These are phyloP conservation scores for Tylopilus balloui DNA, from an alignment of 768 basidiomycete genomes.

Conservation along the genomic window DNA sequence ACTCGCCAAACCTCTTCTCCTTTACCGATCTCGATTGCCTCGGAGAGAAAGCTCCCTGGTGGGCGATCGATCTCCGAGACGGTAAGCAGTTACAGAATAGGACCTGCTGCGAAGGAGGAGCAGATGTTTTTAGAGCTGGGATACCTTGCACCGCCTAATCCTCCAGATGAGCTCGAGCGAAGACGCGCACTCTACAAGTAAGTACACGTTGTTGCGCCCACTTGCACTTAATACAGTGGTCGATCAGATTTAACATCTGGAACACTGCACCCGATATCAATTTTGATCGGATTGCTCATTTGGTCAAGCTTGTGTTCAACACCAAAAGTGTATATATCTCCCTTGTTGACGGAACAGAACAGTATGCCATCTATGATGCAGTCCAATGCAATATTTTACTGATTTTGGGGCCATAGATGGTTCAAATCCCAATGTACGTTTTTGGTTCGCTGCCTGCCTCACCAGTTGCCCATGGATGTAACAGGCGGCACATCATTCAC, in stretches of 20 bases:
- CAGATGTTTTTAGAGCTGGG: slow-evolving; percentile 60
- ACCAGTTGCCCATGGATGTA: slow-evolving; percentile 1
- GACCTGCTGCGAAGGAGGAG: slow-evolving; percentile 61
- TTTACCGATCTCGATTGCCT: slow-evolving; percentile 41
- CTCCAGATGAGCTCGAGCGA: slow-evolving; percentile 79
- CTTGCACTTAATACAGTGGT: background rate
- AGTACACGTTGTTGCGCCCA: slow-evolving; percentile 16
- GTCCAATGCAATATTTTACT: slow-evolving; percentile 6
- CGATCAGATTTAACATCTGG: slow-evolving; percentile 78
- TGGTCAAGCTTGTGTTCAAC: slow-evolving; percentile 89
- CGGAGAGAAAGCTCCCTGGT: slow-evolving; percentile 31
- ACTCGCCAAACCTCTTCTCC: slow-evolving; percentile 65
- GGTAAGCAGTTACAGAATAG: slow-evolving; percentile 33
- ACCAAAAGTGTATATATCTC: slow-evolving; percentile 82
- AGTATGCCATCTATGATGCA: slow-evolving; percentile 45
- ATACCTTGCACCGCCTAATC: slow-evolving; percentile 76
- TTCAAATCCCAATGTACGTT: slow-evolving; percentile 81
- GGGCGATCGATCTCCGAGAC: slow-evolving; percentile 34
- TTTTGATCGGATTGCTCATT: slow-evolving; percentile 90
- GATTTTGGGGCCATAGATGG: slow-evolving; percentile 49
- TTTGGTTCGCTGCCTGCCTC: background rate
- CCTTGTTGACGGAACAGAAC: slow-evolving; percentile 78
- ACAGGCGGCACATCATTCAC: slow-evolving; percentile 44
- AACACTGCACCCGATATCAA: slow-evolving; percentile 82
- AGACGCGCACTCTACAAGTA: slow-evolving; percentile 83